Conservation (phyloP, 2,329 filamentous ascomycete genomes). For the Fusarium sororula region DNA sequence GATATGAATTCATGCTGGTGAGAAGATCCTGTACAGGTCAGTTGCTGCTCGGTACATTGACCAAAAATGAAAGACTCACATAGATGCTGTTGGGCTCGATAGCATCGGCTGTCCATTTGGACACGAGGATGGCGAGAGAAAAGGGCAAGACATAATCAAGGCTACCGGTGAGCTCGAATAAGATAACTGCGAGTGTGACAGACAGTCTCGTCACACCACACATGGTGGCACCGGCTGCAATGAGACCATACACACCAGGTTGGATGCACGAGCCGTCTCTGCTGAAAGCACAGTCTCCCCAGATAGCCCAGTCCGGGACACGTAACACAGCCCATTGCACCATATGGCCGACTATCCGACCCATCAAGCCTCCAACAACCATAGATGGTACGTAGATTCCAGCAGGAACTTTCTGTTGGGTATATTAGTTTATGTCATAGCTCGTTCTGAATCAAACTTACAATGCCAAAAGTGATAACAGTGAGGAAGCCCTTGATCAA, state of each 20-base stretch:
- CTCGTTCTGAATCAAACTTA: slow-evolving; percentile 49
- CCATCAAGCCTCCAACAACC: slow-evolving; percentile 95
- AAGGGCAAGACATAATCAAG: slow-evolving; percentile 96
- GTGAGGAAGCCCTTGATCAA: slow-evolving; percentile 91
- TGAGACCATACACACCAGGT: slow-evolving; percentile 94
- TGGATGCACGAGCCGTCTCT: slow-evolving; percentile 87
- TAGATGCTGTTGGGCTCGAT: slow-evolving; percentile 96
- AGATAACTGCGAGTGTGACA: slow-evolving; percentile 91
- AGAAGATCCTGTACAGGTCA: slow-evolving; percentile 73
- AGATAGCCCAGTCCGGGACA: slow-evolving; percentile 76
- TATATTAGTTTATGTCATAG: slow-evolving; percentile 29
- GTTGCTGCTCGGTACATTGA: neutral
- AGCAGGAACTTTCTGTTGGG: slow-evolving; percentile 80
- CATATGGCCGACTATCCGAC: slow-evolving; percentile 84
- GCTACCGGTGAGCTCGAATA: slow-evolving; percentile 95
- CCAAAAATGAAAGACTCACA: slow-evolving; percentile 55
- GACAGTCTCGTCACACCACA: slow-evolving; percentile 94
- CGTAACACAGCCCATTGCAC: slow-evolving; percentile 83
- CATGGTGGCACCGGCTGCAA: slow-evolving; percentile 96
- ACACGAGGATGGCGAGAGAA: slow-evolving; percentile 87
- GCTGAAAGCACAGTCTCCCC: slow-evolving; percentile 75
- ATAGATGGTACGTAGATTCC: slow-evolving; percentile 99
- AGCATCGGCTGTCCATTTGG: slow-evolving; percentile 98
- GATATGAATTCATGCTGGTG: slow-evolving; percentile 97
- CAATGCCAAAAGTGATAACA: slow-evolving; percentile 89